Conservation (phyloP, 2,329 filamentous ascomycete genomes). For the Cladosporium sp. region DNA sequence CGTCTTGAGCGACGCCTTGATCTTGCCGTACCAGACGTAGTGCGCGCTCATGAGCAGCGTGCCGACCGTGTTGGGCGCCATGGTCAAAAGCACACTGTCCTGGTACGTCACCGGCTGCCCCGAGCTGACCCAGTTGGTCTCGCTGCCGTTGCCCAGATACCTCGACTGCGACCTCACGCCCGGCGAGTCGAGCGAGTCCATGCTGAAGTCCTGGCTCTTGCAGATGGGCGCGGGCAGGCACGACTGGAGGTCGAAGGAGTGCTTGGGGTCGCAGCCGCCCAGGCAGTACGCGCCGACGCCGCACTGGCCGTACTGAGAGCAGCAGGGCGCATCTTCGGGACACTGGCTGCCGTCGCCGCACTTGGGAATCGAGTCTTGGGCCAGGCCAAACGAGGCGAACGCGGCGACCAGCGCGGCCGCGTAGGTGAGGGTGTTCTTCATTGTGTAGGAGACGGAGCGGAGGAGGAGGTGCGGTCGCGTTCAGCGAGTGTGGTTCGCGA, state of each 20-base stretch:
- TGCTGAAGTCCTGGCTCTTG: conserved; percentile 64
- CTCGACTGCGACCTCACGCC: conserved; percentile 64
- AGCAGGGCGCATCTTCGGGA: conserved; percentile 30
- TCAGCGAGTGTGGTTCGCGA: neutral
- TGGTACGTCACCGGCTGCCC: conserved; percentile 65
- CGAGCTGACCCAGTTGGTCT: conserved; percentile 81
- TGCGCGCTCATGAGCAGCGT: conserved; percentile 77
- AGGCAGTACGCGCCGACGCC: conserved; percentile 93
- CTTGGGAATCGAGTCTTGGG: conserved; percentile 15
- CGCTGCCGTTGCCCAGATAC: conserved; percentile 77
- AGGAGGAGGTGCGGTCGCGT: neutral
- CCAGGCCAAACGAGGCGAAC: conserved; percentile 23
- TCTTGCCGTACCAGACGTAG: conserved; percentile 97
- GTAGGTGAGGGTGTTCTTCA: conserved; percentile 24
- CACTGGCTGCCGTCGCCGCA: conserved; percentile 28
- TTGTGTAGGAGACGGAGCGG: neutral
- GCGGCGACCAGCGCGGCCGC: conserved; percentile 28
- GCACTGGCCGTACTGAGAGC: conserved; percentile 72
- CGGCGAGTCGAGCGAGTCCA: conserved; percentile 57
- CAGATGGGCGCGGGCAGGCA: conserved; percentile 83
- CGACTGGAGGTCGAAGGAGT: conserved; percentile 74
- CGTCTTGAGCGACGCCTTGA: conserved; percentile 78
- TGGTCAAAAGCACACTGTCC: conserved; percentile 69
- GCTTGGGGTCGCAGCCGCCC: conserved; percentile 85
- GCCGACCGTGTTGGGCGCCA: conserved; percentile 78